Evolutionary conservation across 2,329 filamentous ascomycete genomes (phyloP).

Genomic region (Teratosphaeria gauchensis): DNA sequence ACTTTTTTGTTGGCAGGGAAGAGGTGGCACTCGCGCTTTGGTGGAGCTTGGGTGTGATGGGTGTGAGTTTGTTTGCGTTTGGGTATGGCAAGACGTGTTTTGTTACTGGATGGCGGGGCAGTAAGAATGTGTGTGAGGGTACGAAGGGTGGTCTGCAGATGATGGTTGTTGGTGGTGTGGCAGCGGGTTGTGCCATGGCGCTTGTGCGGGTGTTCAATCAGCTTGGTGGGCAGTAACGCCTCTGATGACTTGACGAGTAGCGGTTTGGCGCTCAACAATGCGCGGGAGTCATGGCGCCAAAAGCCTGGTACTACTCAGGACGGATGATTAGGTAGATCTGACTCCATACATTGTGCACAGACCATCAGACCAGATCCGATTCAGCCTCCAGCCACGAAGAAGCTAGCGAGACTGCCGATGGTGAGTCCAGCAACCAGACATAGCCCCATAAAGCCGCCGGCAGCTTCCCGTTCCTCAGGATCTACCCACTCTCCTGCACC

Average conservation of each 20-base stretch:
- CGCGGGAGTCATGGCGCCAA: background rate
- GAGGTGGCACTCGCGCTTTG: conserved; percentile 38
- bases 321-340: background rate
- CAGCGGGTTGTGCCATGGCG: conserved; percentile 55
- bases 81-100: conserved; percentile 48
- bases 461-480: conserved; percentile 72
- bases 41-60: conserved; percentile 49
- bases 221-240: background rate
- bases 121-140: conserved; percentile 35
- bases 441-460: conserved; percentile 88
- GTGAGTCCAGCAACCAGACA: conserved; percentile 79
- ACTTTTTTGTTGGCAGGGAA: conserved; percentile 43
- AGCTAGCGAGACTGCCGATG: conserved; percentile 81
- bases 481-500: conserved; percentile 72
- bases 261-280: background rate
- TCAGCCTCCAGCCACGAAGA: conserved; percentile 47
- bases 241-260: background rate
- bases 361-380: conserved; percentile 1
- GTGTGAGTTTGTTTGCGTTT: conserved; percentile 49
- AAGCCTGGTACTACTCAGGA: background rate
- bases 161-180: conserved; percentile 53
- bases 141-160: conserved; percentile 55
- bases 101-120: conserved; percentile 33
- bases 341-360: background rate
- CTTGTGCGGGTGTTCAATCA: conserved; percentile 13